Percentiles rank a stretch among this genome's conserved stretches.
Conservation (phyloP, 345 rosid genomes). For the Trapa bicornis region DNA sequence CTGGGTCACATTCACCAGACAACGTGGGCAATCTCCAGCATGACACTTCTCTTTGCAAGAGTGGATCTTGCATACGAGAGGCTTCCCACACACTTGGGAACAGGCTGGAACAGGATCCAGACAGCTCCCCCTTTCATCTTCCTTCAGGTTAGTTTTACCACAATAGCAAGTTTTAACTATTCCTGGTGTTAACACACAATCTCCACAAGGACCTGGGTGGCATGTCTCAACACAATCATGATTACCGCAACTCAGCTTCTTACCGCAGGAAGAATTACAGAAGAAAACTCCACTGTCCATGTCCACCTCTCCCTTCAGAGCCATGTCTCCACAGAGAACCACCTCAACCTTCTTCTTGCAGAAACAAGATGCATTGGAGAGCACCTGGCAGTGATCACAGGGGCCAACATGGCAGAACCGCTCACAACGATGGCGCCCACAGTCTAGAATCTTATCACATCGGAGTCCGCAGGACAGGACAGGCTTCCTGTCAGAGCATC, state of each 20-base stretch:
- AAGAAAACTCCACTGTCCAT: conserved; percentile 67
- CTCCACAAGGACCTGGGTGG: conserved; percentile 83
- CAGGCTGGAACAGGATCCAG: conserved; percentile 82
- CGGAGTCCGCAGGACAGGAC: conserved; percentile 64
- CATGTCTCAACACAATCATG: conserved; percentile 57
- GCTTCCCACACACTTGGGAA: conserved; percentile 45
- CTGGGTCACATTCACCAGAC: conserved; percentile 52
- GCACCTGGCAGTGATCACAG: conserved; percentile 65
- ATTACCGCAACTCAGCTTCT: conserved; percentile 53
- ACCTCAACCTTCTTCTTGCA: conserved; percentile 69
- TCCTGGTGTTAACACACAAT: conserved; percentile 56
- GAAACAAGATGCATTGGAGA: conserved; percentile 63
- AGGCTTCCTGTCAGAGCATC: conserved; percentile 75
- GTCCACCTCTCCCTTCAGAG: conserved; percentile 63
- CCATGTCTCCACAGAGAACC: conserved; percentile 71
- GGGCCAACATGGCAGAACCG: conserved; percentile 66
- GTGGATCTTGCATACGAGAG: conserved; percentile 65
- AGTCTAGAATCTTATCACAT: conserved; percentile 66
- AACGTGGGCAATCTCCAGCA: conserved; percentile 76
- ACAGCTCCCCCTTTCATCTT: conserved; percentile 58
- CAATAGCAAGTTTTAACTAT: conserved; percentile 64
- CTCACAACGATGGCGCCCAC: conserved; percentile 68
- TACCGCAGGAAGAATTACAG: conserved; percentile 53
- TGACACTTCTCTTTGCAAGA: conserved; percentile 63
- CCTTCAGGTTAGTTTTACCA: conserved; percentile 57